Conservation (phyloP, 495 filamentous ascomycete genomes). For the Tricharina praecox region DNA sequence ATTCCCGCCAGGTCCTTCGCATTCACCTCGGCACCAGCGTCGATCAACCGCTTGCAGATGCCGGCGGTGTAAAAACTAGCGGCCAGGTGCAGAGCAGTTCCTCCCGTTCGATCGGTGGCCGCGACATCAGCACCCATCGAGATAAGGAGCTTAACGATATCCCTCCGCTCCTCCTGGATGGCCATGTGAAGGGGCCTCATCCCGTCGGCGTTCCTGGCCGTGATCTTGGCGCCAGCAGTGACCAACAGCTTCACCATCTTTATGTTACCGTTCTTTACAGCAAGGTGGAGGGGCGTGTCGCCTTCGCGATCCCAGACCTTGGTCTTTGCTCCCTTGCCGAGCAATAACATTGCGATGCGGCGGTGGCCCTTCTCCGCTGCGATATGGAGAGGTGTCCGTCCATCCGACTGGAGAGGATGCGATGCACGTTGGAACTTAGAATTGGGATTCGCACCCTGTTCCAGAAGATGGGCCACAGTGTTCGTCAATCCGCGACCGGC, state of each 20-base stretch:
- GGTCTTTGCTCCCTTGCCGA: not conserved
- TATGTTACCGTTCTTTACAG: not conserved
- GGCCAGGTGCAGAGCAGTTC: slow-evolving; percentile 2
- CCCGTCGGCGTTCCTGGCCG: not conserved
- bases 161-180: not conserved
- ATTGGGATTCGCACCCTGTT: not conserved
- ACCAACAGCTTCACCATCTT: not conserved
- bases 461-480: not conserved
- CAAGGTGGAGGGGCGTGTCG: not conserved
- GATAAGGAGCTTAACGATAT: not conserved
- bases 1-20: not conserved
- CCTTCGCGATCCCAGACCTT: not conserved
- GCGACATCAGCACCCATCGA: not conserved
- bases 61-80: not conserved
- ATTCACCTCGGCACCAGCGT: not conserved
- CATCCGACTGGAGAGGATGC: not conserved
- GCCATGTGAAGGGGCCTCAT: not conserved
- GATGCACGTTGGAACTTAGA: not conserved
- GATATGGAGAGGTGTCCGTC: not conserved
- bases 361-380: not conserved
- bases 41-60: not conserved
- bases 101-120: not conserved
- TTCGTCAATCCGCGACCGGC: not conserved
- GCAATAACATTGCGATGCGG: not conserved
- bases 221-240: not conserved